Base-by-base conservation (phyloP, 2,329 filamentous ascomycete species). In the Dactylonectria macrodidyma region DNA sequence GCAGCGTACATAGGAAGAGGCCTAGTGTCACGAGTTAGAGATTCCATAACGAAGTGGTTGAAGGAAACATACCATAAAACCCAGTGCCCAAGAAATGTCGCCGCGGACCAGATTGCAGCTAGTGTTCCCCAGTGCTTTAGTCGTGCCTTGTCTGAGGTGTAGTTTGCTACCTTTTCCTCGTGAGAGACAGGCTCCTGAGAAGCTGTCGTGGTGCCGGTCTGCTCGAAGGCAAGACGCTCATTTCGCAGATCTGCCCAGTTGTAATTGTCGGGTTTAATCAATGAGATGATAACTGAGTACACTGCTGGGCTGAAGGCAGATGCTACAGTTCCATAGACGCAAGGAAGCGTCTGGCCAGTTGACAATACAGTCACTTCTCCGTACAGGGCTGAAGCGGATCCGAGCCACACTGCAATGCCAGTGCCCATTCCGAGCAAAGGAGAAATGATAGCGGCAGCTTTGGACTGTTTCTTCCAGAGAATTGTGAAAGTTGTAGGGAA, bases 1-100 rank as follows among this genome's bases (percentile, higher is more conserved):
- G 84, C 81, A 0, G 82, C 86, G 69, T 88, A 88, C 85, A 88
- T 88, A 0, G 86, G 86, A 51, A 88, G 76, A 1, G 86, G 86
- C 78, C 77, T 79, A 38, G 6, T n/a, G 2, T 9, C 2, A 9
- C 1, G 14, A 22, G 47, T 66, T 59, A 71, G 67, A 5, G 10
- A 50, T 9, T 5, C 10, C 4, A 19, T 2, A 3, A 6, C 6
- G 30, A 3, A 9, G 46, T 7, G 9, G 24, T 24, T n/a, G 38
- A 51, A 30, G 2, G n/a, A 12, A 5, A 71, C 75, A 73, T 63
- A 78, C 85, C 86, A 88, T 2, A 88, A 66, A 1, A 88, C 84
- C 85, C 84, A 87, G 59, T 87, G 85, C 0, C 86, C 86, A 1
- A 87, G 62, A 59, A 88, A 87, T 0, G 86, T 88, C 0, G 84